These are phyloP conservation scores for Calonectria multiphialidica DNA, from an alignment of 2,329 filamentous ascomycete genomes.

Conservation along the genomic window DNA sequence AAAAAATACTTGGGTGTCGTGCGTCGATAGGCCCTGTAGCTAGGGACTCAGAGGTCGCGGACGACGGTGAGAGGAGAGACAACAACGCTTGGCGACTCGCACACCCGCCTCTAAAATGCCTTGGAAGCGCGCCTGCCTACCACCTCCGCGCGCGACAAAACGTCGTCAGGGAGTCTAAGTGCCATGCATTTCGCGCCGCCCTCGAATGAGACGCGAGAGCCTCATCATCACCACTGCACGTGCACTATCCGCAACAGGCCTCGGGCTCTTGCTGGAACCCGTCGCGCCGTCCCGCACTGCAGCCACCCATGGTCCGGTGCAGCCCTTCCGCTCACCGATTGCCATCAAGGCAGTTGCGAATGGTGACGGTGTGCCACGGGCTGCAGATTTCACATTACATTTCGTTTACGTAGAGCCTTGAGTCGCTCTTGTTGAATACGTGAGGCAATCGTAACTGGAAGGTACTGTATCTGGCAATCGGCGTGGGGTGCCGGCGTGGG, in stretches of 20 bases:
- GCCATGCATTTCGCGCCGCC: neutral
- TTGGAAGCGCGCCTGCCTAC: conserved; percentile 21
- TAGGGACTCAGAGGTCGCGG: neutral
- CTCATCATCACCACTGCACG: neutral
- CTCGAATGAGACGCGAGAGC: neutral
- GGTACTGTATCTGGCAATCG: conserved; percentile 7
- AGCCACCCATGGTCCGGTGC: neutral
- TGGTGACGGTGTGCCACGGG: conserved; percentile 10
- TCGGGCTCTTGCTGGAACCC: conserved; percentile 13
- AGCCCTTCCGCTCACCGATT: neutral
- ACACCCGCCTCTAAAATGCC: neutral
- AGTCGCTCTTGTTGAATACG: neutral
- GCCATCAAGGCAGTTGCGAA: conserved; percentile 11
- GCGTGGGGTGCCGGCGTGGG: conserved; percentile 33
- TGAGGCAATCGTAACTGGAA: conserved; percentile 22
- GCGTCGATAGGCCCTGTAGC: conserved; percentile 1
- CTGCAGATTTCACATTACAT: conserved; percentile 4
- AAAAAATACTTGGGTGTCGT: conserved; percentile 3
- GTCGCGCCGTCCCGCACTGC: conserved; percentile 17
- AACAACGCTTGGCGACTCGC: conserved; percentile 31
- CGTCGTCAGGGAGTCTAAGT: neutral
- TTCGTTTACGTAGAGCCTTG: conserved; percentile 6
- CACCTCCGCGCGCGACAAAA: neutral
- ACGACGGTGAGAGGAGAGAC: conserved; percentile 27
- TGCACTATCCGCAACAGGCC: neutral